Conservation (phyloP, 805 yeast species). For the Hanseniaspora occidentalis region DNA sequence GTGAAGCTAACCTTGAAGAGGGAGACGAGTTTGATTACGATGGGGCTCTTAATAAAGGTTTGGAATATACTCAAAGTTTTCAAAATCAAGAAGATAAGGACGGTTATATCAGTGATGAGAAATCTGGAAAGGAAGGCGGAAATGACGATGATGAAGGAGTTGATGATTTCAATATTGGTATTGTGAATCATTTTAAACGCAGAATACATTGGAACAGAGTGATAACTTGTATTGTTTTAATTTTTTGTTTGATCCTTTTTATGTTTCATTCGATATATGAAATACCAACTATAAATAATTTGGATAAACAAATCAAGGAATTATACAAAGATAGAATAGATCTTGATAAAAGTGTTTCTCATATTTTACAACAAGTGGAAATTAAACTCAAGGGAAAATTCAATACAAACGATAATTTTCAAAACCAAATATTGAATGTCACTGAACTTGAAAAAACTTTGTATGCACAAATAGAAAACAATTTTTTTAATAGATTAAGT, state of each 20-base stretch:
- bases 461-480: neutral
- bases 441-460: neutral
- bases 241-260: neutral
- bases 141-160: neutral
- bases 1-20: too few species aligned
- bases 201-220: neutral
- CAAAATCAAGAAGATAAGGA: too few species aligned
- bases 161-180: too few species aligned
- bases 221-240: neutral
- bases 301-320: neutral
- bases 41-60: too few species aligned
- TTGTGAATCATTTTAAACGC: neutral
- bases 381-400: conserved; percentile 1
- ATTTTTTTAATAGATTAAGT: conserved; percentile 1
- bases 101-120: too few species aligned
- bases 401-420: too few species aligned
- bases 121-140: neutral
- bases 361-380: conserved; percentile 12
- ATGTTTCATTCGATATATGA: neutral
- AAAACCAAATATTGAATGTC: too few species aligned
- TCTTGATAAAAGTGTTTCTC: conserved; percentile 9
- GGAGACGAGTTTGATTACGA: too few species aligned
- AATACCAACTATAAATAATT: neutral
- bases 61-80: too few species aligned
- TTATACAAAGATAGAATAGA: conserved; percentile 16